Conservation (phyloP, 257 asterid species). For the Nyctanthes arbortristis region DNA sequence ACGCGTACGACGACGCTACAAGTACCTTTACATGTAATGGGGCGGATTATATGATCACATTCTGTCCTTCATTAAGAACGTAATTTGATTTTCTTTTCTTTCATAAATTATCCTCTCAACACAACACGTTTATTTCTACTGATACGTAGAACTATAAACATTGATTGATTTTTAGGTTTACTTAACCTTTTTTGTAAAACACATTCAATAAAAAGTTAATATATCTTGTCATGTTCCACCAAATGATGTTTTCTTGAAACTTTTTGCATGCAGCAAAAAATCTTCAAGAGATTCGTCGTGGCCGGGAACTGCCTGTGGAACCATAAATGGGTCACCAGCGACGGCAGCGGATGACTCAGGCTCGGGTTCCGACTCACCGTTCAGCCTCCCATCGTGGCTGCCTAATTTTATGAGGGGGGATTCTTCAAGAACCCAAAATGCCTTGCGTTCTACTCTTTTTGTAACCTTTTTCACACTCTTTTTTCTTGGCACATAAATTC, state of each 20-base stretch:
- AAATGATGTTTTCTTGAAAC: background rate
- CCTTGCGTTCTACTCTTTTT: conserved; percentile 22
- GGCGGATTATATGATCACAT: conserved; percentile 32
- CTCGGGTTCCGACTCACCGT: conserved; percentile 34
- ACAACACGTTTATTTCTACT: no score
- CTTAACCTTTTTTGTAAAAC: no score
- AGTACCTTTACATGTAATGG: conserved; percentile 38
- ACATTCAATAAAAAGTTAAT: no score
- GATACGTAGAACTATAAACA: no score
- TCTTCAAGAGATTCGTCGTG: conserved; percentile 56
- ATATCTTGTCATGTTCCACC: background rate
- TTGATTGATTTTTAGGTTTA: no score
- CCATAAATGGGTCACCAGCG: conserved; percentile 28
- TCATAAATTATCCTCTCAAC: no score
- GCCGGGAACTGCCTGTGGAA: conserved; percentile 11
- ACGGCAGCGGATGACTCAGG: conserved; percentile 21
- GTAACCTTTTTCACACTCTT: conserved; percentile 29
- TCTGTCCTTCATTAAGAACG: conserved; percentile 30
- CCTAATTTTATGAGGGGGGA: conserved; percentile 55
- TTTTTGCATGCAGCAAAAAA: conserved; percentile 55
- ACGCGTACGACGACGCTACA: conserved; percentile 39
- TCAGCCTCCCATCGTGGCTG: conserved; percentile 56
- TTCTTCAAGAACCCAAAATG: conserved; percentile 35
- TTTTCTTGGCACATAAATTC: conserved; percentile 30
- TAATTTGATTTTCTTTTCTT: no score